Percentiles rank a stretch among this genome's conserved stretches.
phyloP scores from a whole-genome alignment of 768 basidiomycete species.

The Cubamyces sp. region DNA sequence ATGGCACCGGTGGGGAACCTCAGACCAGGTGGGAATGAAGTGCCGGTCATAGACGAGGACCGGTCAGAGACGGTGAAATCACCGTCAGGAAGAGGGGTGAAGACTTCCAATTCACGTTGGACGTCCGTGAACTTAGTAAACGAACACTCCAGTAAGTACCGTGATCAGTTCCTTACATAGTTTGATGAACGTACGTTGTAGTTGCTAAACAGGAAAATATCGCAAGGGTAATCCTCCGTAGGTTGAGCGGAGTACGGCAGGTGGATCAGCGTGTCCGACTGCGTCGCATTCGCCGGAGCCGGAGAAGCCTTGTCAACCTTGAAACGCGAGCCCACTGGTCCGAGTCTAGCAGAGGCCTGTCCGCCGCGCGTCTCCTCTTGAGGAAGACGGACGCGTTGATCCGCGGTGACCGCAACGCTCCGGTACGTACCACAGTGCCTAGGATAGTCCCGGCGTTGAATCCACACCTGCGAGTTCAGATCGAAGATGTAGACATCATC shows the following conservation, averaged over 20 bases:
- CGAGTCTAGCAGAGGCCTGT: conserved; percentile 39
- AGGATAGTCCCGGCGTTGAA: conserved; percentile 77
- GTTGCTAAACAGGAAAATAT: conserved; percentile 93
- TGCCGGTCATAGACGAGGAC: conserved; percentile 79
- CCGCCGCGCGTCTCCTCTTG: conserved; percentile 60
- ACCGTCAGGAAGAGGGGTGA: conserved; percentile 76
- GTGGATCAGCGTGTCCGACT: conserved; percentile 64
- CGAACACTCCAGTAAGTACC: conserved; percentile 17
- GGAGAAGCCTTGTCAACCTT: conserved; percentile 48
- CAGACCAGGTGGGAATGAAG: conserved; percentile 88
- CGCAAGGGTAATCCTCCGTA: conserved; percentile 75
- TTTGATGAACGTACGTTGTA: conserved; percentile 72
- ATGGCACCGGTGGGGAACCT: conserved; percentile 96
- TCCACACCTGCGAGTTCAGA: conserved; percentile 72
- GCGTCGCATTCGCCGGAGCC: conserved; percentile 51
- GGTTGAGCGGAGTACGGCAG: conserved; percentile 78
- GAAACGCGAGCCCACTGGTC: conserved; percentile 63
- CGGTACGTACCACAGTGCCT: conserved; percentile 98
- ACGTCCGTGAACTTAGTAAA: conserved; percentile 85
- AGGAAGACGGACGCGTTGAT: conserved; percentile 65
- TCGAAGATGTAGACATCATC: conserved; percentile 94
- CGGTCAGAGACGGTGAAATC: conserved; percentile 82
- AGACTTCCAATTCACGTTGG: conserved; percentile 91
- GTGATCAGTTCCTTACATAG: neutral
- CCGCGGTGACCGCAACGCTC: conserved; percentile 83